phyloP scores from a whole-genome alignment of 805 yeast genomes.

The Lachancea mirantina region DNA sequence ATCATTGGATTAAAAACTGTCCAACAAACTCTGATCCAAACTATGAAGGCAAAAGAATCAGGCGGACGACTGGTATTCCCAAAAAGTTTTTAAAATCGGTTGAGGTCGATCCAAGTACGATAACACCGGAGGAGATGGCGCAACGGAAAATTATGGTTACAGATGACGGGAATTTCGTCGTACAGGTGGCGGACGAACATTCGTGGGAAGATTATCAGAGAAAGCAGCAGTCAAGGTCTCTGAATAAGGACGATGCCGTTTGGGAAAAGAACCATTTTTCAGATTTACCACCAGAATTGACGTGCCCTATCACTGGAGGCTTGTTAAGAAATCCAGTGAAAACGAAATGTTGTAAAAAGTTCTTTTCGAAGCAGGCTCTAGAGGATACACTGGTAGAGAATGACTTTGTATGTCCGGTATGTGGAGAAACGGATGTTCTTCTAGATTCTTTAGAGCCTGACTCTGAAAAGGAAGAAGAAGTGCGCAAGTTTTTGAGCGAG shows the following conservation, averaged over 20 bases:
- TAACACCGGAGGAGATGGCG: slow-evolving; percentile 59
- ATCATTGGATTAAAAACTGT: slow-evolving; percentile 94
- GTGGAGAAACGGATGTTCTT: slow-evolving; percentile 64
- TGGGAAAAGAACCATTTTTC: slow-evolving; percentile 39
- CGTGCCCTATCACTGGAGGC: slow-evolving; percentile 64
- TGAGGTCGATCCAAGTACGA: slow-evolving; percentile 39
- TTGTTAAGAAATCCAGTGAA: slow-evolving; percentile 64
- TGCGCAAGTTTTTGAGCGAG: slow-evolving; percentile 43
- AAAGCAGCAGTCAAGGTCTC: slow-evolving; percentile 35
- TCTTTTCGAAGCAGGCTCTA: slow-evolving; percentile 53
- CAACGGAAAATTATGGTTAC: slow-evolving; percentile 69
- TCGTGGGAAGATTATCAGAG: slow-evolving; percentile 87
- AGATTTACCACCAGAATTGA: slow-evolving; percentile 47
- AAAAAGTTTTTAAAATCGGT: slow-evolving; percentile 82
- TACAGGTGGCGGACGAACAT: slow-evolving; percentile 88
- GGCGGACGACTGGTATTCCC: slow-evolving; percentile 96
- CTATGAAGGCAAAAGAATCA: slow-evolving; percentile 86
- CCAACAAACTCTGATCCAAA: slow-evolving; percentile 90
- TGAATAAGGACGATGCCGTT: slow-evolving; percentile 37
- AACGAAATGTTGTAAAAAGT: slow-evolving; percentile 71
- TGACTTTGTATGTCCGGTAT: slow-evolving; percentile 88
- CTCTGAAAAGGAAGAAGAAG: slow-evolving; percentile 47
- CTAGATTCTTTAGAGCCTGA: slow-evolving; percentile 66
- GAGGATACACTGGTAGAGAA: slow-evolving; percentile 65
- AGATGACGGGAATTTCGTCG: slow-evolving; percentile 92